Percentiles rank a stretch among this genome's conserved stretches.
Evolutionary conservation across 2,329 filamentous ascomycete genomes (phyloP).

Genomic region (Pochonia chlamydosporia): DNA sequence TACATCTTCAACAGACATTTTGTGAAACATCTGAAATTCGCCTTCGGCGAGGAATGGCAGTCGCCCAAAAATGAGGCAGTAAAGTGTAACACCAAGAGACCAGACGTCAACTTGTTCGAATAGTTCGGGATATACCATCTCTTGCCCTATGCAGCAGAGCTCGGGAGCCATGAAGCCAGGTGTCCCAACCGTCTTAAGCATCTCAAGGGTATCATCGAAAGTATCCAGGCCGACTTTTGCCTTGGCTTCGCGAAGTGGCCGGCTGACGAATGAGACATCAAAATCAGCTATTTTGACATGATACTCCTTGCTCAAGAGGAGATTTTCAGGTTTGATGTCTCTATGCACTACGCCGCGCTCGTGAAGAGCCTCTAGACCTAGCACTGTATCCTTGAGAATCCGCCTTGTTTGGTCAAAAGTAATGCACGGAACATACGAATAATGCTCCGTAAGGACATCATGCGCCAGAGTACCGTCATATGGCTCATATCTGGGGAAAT

Average conservation of each 20-base stretch:
- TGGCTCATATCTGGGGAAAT: too few species aligned
- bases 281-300: slow-evolving; percentile 98
- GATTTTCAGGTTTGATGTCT: slow-evolving; percentile 82
- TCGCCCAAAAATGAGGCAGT: slow-evolving; percentile 88
- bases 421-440: slow-evolving; percentile 93
- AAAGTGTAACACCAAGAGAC: slow-evolving; percentile 92
- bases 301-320: slow-evolving; percentile 77
- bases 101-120: slow-evolving; percentile 94
- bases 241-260: slow-evolving; percentile 76
- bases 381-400: slow-evolving; percentile 84
- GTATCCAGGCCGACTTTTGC: slow-evolving; percentile 75
- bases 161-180: slow-evolving; percentile 97
- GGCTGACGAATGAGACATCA: slow-evolving; percentile 92
- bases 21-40: slow-evolving; percentile 83
- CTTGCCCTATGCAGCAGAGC: slow-evolving; percentile 79
- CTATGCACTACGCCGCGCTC: slow-evolving; percentile 79
- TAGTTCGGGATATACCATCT: slow-evolving; percentile 64
- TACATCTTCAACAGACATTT: slow-evolving; percentile 86
- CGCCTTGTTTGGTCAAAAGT: slow-evolving; percentile 75
- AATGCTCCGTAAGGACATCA: slow-evolving; percentile 72
- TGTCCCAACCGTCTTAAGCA: slow-evolving; percentile 96
- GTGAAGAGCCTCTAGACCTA: slow-evolving; percentile 88
- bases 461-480: slow-evolving; percentile 63
- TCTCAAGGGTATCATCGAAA: slow-evolving; percentile 84
- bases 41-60: slow-evolving; percentile 89